Base-by-base conservation (phyloP, 2,329 filamentous ascomycete species). In the Aureobasidium namibiae region DNA sequence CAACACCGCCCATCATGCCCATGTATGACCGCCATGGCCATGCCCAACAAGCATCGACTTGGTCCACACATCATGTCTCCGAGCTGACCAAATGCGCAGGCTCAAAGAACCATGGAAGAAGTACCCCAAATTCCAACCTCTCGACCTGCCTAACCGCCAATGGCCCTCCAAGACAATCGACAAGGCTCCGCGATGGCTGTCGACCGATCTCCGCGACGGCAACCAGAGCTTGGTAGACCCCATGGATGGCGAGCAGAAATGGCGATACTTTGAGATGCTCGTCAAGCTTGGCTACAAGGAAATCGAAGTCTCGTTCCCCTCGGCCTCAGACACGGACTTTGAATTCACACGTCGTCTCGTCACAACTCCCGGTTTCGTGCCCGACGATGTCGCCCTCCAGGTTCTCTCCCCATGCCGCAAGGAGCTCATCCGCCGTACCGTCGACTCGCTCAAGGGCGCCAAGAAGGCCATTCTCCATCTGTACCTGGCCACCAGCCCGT, bases 171-270 rank as follows among this genome's bases (percentile, higher is more conserved):
- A 89, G 77, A 84, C 82, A 41, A 82, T 96, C 68, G 83, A 89
- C 68, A 94, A 92, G 76, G 83, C 92, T 52, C 92, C 91, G 36
- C 82, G 92, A 68, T 97, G 92, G 92, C 84, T 96, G 70, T 88
- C 89, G 45, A 95, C 90, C 41, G 89, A 94, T 72, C 77, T 95
- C 67, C 81, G 92, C 69, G 92, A 97, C 79, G 92, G 92, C 60
- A 96, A 96, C 79, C 92, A 97, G 78, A 92, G 87, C 73, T 79
- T 96, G 73, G 85, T 90, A 34, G 90, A 96, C 72, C 92, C 92
- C 63, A 96, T 97, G 92, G 94, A 90, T 70, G 90, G 90, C 66
- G 90, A 96, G 50, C 91, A 96, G 79, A 97, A 97, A 77, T 94
- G 88, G 84, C 80, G 81, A 62, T 97, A 92, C 80, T 97, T 97